Base-by-base conservation (phyloP, 768 basidiomycete genomes). In the Sistotremastrum niveocremeum region DNA sequence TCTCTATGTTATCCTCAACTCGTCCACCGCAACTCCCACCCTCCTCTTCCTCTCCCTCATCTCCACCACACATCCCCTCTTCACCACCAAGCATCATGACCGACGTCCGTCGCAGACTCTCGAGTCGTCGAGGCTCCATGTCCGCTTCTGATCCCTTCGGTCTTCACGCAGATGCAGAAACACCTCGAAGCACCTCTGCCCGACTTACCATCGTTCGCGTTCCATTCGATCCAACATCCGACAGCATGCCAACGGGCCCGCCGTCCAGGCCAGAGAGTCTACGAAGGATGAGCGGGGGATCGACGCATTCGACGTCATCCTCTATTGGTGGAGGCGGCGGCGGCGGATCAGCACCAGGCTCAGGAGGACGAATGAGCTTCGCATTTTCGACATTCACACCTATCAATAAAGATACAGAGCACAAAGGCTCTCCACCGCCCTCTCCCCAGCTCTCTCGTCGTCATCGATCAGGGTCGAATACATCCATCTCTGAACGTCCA, bases 141-240 rank as follows among this genome's bases (percentile, higher is more conserved):
- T 67, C 74, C 31, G 85, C 85, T 0, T 61, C 71, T 2, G 85
- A 88, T 58, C 84, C 85, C 0, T 79, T 68, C 53, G 81, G 72
- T 38, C 59, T 65, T 6, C 74, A 84, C 54, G 60, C 71, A 12
- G 57, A 64, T 7, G 52, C 77, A 37, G 79, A 77, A 52, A 57
- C 69, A 46, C 64, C 65, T 46, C 67, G 78, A 49, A 68, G 73
- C 2, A 71, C 77, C 0, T 77, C 75, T 29, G 78, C 74, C 60
- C 76, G 66, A 3, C 67, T 87, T 37, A 85, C 83, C 43, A 87
- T 88, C 62, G 79, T 86, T 29, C 79, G 81, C 46, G 77, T 85
- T 44, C 61, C 59, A 56, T 51, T 55, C 49, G 32, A 58, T 35
- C 57, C 56, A 20, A 54, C 60, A 41, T 56, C 59, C 50, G 56